Evolutionary conservation across 2,329 filamentous ascomycete genomes (phyloP).

Genomic region (Aspergillus bombycis): DNA sequence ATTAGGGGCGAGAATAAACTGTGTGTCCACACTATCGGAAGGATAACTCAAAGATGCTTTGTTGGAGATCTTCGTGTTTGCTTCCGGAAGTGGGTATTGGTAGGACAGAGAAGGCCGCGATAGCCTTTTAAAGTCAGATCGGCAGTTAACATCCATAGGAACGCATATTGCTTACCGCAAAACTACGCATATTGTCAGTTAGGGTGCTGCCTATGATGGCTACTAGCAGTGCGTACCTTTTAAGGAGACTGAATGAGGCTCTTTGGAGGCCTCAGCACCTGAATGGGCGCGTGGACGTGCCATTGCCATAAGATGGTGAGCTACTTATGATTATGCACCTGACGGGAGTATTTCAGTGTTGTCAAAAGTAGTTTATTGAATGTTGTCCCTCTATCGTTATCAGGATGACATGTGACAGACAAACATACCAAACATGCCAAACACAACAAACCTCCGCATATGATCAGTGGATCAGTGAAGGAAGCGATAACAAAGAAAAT

Average conservation of each 20-base stretch:
- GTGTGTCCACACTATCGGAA: constrained; percentile 49
- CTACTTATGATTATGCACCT: neutral
- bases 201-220: constrained; percentile 12
- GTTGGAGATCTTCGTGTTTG: constrained; percentile 54
- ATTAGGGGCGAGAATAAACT: constrained; percentile 61
- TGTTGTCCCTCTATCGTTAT: constrained; percentile 15
- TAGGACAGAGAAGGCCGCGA: constrained; percentile 65
- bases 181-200: constrained; percentile 32
- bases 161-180: constrained; percentile 39
- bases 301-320: constrained; percentile 31
- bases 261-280: constrained; percentile 58
- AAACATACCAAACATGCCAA: constrained; percentile 31
- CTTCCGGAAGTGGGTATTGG: constrained; percentile 48
- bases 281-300: constrained; percentile 47
- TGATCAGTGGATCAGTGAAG: neutral
- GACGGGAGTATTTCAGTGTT: neutral
- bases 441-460: constrained; percentile 30
- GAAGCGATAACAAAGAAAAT: neutral
- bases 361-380: neutral
- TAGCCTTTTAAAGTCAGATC: constrained; percentile 59
- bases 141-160: neutral
- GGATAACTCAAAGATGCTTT: constrained; percentile 77
- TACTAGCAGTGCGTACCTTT: constrained; percentile 56
- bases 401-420: constrained; percentile 11
- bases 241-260: constrained; percentile 76